Evolutionary conservation across 352 stramenopile genomes (phyloP), one percentile per base, ranked within the genome.

Genomic region (Pythium brachiatum): DNA sequence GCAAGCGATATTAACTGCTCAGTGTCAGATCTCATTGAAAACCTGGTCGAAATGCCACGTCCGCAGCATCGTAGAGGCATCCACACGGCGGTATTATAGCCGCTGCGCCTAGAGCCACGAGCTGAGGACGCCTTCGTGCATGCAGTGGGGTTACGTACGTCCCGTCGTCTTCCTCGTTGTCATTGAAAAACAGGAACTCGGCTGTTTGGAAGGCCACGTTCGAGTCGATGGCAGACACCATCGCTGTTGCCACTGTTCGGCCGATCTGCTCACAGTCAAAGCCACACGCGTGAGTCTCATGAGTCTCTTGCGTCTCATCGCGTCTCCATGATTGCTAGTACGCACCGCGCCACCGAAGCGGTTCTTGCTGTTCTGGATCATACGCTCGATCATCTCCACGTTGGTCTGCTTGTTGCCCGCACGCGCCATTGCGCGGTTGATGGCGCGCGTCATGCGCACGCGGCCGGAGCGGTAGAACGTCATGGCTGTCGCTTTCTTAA

Each of bases 101-200:
- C 38, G 38, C 38, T 44, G n/a, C n/a, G 9, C 61, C 20, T 27
- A 57, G 52, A 25, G 38, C 23, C 23, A 57, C 51, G n/a, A 3
- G 51, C 18, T 31, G 13, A 8, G 47, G 13, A 9, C 47, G 21
- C 38, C 16, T 15, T 18, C 12, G 16, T 23, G 15, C 7, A 44
- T 44, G 38, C 38, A 13, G 16, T 23, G 38, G 36, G 6, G 38
- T 23, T 57, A 74, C 82, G 64, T 89, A 91, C 82, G 82, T 91
- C 62, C 82, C 82, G 70, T 91, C 82, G 68, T 91, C 82, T 66
- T 91, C 82, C 68, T 91, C 79, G 34, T 75, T 78, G 68, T 91
- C 80, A 62, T 74, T 63, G 64, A 91, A 91, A 75, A 80, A 91
- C 61, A 91, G 70, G 57, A 81, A 91, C 67, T 86, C 73, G 39